Percentiles rank a stretch among this genome's conserved stretches.
phyloP scores from a whole-genome alignment of 108 stramenopile species.

The Nannochloropsis gaditana region DNA sequence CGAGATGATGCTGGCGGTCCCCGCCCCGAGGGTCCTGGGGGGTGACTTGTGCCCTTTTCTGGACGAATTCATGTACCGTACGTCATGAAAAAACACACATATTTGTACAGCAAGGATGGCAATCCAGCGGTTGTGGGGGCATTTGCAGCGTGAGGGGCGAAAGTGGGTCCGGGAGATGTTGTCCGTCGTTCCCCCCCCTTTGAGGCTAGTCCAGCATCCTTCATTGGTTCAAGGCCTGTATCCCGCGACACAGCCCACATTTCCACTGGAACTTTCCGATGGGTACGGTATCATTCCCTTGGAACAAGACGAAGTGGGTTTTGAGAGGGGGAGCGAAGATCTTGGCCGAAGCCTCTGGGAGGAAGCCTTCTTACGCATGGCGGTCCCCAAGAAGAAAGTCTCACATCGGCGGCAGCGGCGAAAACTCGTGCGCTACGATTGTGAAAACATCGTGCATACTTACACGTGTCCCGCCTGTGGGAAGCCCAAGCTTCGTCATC shows the following conservation, averaged over 20 bases:
- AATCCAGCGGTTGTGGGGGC: neutral
- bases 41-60: too few species aligned
- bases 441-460: slow-evolving; percentile 17
- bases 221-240: too few species aligned
- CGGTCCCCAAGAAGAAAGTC: slow-evolving; percentile 11
- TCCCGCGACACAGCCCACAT: too few species aligned
- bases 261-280: too few species aligned
- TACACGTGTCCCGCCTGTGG: neutral
- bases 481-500: slow-evolving; percentile 11
- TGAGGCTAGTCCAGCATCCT: neutral
- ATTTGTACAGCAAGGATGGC: neutral
- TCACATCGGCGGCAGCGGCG: neutral
- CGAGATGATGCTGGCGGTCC: too few species aligned
- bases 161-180: neutral
- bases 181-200: neutral
- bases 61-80: too few species aligned
- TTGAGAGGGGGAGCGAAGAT: neutral
- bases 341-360: neutral
- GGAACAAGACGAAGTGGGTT: neutral
- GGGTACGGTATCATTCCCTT: neutral
- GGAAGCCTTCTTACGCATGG: neutral
- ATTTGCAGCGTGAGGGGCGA: neutral
- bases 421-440: neutral
- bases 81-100: neutral
- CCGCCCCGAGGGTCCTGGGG: too few species aligned